Evolutionary conservation across 768 basidiomycete genomes (phyloP), one percentile per base, ranked within the genome.

Genomic region (Leccinum olivaceopallidum): DNA sequence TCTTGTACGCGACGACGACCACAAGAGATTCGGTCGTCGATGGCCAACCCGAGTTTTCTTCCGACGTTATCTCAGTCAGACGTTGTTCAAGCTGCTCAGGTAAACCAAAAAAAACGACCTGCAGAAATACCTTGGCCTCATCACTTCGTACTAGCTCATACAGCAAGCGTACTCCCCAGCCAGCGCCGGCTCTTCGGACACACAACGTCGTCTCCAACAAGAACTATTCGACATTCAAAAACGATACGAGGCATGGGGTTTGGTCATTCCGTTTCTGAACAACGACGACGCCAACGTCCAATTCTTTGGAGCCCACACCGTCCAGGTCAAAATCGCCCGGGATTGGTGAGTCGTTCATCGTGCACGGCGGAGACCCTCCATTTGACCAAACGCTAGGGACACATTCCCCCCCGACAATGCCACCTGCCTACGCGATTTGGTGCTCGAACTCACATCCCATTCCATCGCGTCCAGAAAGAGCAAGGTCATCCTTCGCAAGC

Each of bases 261-360:
- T 95, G 52, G 85, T 94, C 20, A 80, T 90, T 37, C 92, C 92
- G 0, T 81, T 95, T 63, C 75, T 94, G 26, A 80, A 86, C 14
- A 80, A 89, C 67, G 75, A 79, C 30, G 89, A 95, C 73, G 81
- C 81, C 56, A 93, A 93, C 68, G 92, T 96, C 10, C 90, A 95
- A 71, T 98, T 96, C 81, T 96, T 94, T 69, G 94, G 94, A 3
- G 94, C 95, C 5, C 95, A 97, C 67, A 97, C 93, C 0, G 85
- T 89, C 3, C 93, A 95, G 70, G 91, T 95, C 62, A 98, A 98
- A 82, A 93, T 96, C 63, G 86, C 90, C 14, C 79, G 95, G 63
- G 95, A 96, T 72, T 96, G 94, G 94, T 95, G 71, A 63, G 83
- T 73, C 5, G 34, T 54, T 52, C 5, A 39, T 24, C 57, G 13